A percentile compares a stretch with the other conserved stretches of the same genome.
These are phyloP conservation scores for Debaryomyces robertsiae DNA, from an alignment of 1,139 yeast genomes.

Conservation along the genomic window DNA sequence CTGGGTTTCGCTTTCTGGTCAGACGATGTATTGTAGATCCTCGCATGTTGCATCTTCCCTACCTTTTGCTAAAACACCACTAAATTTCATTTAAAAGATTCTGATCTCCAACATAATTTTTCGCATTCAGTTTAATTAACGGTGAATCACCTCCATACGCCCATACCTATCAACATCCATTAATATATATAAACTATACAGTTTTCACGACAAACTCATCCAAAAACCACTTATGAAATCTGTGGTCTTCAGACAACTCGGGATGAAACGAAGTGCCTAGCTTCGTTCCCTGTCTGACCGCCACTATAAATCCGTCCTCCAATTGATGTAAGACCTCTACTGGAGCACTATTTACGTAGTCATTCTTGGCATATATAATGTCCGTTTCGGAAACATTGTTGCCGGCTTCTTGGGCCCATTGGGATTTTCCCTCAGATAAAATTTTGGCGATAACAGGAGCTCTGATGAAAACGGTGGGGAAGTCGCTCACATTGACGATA, in stretches of 20 bases:
- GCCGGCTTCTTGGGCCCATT: no score
- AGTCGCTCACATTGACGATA: conserved; percentile 42
- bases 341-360: conserved; percentile 28
- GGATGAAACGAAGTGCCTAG: conserved; percentile 86
- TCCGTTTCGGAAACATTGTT: conserved; percentile 21
- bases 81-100: background rate
- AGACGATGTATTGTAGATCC: conserved; percentile 22
- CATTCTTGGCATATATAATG: conserved; percentile 28
- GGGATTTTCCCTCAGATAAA: conserved; percentile 17
- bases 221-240: conserved; percentile 76
- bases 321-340: conserved; percentile 49
- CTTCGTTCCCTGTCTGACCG: conserved; percentile 68
- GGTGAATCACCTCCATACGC: conserved; percentile 2
- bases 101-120: background rate
- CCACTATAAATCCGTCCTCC: conserved; percentile 56
- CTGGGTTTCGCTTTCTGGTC: conserved; percentile 4
- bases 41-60: conserved; percentile 32
- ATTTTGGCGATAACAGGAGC: conserved; percentile 70
- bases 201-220: conserved; percentile 49
- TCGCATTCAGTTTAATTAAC: no score
- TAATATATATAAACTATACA: background rate
- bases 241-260: conserved; percentile 59
- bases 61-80: background rate
- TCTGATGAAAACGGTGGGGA: conserved; percentile 70
- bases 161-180: background rate